Evolutionary conservation across 2,329 filamentous ascomycete species (phyloP).

Genomic region (Clonostachys rosea): DNA sequence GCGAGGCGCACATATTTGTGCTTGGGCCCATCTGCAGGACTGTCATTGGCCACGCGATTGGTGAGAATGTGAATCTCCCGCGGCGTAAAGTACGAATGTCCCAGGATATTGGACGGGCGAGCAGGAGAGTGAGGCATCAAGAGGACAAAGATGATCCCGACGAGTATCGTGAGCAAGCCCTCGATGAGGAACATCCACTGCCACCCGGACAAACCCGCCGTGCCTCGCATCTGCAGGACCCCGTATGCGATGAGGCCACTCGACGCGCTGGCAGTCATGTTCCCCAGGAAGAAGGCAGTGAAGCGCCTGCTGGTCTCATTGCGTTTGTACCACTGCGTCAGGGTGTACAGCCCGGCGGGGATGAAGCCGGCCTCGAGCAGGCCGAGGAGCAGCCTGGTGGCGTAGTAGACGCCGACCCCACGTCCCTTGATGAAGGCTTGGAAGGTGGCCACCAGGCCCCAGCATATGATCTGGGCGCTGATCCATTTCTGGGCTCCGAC

Average conservation of each 20-base stretch:
- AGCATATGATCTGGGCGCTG: conserved; percentile 17
- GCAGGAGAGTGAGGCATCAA: conserved; percentile 66
- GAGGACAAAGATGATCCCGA: no score
- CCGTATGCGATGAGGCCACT: conserved; percentile 62
- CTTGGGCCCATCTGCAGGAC: no score
- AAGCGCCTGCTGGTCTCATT: conserved; percentile 9
- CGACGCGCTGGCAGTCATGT: conserved; percentile 26
- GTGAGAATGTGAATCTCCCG: no score
- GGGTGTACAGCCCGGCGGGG: conserved; percentile 49
- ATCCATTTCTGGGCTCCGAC: conserved; percentile 40
- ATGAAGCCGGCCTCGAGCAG: conserved; percentile 74
- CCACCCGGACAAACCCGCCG: conserved; percentile 22
- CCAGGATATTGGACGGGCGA: no score
- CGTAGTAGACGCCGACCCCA: conserved; percentile 54
- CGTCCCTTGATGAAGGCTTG: conserved; percentile 61
- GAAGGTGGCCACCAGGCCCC: conserved; percentile 21
- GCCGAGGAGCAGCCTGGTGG: conserved; percentile 65
- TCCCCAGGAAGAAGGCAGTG: conserved; percentile 19
- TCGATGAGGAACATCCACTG: conserved; percentile 18
- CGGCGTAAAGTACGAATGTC: no score
- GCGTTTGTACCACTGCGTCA: conserved; percentile 13
- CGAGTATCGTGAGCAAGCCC: conserved; percentile 5
- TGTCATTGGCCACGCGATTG: no score
- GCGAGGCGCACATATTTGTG: no score
- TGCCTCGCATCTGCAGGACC: conserved; percentile 60